A percentile compares a stretch with the other conserved stretches of the same genome.
phyloP scores from a whole-genome alignment of 805 yeast genomes.

The Metschnikowia lochheadii region DNA sequence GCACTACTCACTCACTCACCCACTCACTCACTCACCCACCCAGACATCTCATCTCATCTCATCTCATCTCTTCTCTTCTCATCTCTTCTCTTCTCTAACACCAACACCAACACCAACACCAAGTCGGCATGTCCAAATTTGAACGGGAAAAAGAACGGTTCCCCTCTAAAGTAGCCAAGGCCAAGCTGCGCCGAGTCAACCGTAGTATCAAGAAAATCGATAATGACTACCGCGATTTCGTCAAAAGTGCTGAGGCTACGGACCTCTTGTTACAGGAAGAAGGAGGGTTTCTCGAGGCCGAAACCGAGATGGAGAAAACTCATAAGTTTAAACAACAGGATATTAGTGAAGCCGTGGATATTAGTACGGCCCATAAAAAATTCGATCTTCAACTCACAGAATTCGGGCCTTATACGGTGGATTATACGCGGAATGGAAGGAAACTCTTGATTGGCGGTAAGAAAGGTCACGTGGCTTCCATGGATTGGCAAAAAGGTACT shows the following conservation, averaged over 20 bases:
- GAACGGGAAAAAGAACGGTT: slow-evolving; percentile 16
- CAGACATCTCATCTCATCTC: background rate
- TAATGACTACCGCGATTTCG: slow-evolving; percentile 69
- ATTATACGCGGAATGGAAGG: slow-evolving; percentile 86
- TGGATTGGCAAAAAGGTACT: slow-evolving; percentile 91
- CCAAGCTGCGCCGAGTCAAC: slow-evolving; percentile 11
- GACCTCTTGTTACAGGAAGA: slow-evolving; percentile 83
- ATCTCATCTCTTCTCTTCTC: background rate
- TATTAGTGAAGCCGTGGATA: slow-evolving; percentile 70
- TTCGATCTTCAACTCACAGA: slow-evolving; percentile 69
- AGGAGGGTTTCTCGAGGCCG: slow-evolving; percentile 85
- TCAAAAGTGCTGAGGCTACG: slow-evolving; percentile 79
- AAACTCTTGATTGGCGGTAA: slow-evolving; percentile 79
- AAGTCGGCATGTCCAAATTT: slow-evolving; percentile 9
- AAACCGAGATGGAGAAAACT: slow-evolving; percentile 86
- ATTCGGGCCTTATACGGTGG: slow-evolving; percentile 81
- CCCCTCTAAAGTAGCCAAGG: slow-evolving; percentile 13
- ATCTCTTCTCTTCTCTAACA: background rate
- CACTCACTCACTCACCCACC: background rate
- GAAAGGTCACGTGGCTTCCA: slow-evolving; percentile 92
- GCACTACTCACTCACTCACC: background rate
- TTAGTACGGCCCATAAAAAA: slow-evolving; percentile 66
- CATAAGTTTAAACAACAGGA: slow-evolving; percentile 80
- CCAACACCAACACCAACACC: background rate
- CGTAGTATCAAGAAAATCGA: slow-evolving; percentile 61